Evolutionary conservation across 2,329 filamentous ascomycete genomes (phyloP).

Genomic region (Zasmidium cellare): DNA sequence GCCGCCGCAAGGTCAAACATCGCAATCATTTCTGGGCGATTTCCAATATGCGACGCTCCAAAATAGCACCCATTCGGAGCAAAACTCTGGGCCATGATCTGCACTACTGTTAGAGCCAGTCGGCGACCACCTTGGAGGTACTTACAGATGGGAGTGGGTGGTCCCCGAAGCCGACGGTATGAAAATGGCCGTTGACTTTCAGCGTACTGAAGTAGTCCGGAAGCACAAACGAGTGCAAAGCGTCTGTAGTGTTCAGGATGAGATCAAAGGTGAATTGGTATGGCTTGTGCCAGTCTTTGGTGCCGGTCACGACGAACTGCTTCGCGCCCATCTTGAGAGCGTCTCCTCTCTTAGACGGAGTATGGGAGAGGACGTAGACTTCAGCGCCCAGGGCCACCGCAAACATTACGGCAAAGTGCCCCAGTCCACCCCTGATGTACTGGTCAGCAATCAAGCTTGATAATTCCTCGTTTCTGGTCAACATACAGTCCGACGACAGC

Average conservation of each 20-base stretch:
- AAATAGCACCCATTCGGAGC: slow-evolving; percentile 66
- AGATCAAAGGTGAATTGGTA: slow-evolving; percentile 67
- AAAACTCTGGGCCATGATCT: slow-evolving; percentile 69
- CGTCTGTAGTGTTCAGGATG: slow-evolving; percentile 73
- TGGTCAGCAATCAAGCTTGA: too few relatives aligned
- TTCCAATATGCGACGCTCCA: slow-evolving; percentile 52
- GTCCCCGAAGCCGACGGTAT: slow-evolving; percentile 77
- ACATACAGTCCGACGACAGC: slow-evolving; percentile 67
- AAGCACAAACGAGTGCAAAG: slow-evolving; percentile 65
- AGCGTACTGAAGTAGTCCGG: slow-evolving; percentile 72
- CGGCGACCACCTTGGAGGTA: too few relatives aligned
- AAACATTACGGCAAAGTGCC: slow-evolving; percentile 52
- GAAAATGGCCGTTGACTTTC: slow-evolving; percentile 78
- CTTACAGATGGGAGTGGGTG: slow-evolving; percentile 65
- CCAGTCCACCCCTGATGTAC: slow-evolving; percentile 45
- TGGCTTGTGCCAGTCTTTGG: slow-evolving; percentile 59
- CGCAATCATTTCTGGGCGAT: slow-evolving; percentile 49
- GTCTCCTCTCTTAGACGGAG: slow-evolving; percentile 60
- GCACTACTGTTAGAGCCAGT: too few relatives aligned
- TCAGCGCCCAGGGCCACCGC: slow-evolving; percentile 59
- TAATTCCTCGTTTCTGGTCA: too few relatives aligned
- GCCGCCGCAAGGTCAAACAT: slow-evolving; percentile 53
- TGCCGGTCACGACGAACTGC: slow-evolving; percentile 58
- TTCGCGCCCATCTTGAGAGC: slow-evolving; percentile 61
- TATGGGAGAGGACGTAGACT: slow-evolving; percentile 62